Evolutionary conservation across 2,329 filamentous ascomycete species (phyloP).

Genomic region (Leptoxyphium fumago): DNA sequence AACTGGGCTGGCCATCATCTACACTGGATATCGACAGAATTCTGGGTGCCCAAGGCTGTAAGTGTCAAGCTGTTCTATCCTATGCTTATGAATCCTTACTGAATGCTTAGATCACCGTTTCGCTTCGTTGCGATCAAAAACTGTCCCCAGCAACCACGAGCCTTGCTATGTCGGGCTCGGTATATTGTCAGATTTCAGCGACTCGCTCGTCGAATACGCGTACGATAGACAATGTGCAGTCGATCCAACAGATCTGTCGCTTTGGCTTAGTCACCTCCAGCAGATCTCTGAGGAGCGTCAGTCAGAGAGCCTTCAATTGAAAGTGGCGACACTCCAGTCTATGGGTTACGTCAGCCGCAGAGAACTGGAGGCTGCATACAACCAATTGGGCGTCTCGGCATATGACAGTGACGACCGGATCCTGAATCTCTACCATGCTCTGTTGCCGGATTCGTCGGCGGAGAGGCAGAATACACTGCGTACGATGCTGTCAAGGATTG

Average conservation of each 20-base stretch:
- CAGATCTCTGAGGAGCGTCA: conserved; percentile 41
- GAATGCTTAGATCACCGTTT: conserved; percentile 1
- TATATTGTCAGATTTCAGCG: conserved; percentile 45
- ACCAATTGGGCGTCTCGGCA: conserved; percentile 40
- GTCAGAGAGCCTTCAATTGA: conserved; percentile 42
- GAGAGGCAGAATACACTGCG: conserved; percentile 41
- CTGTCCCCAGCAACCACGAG: neutral
- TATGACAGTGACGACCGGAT: conserved; percentile 43
- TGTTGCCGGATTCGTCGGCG: conserved; percentile 39
- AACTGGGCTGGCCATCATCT: conserved; percentile 16
- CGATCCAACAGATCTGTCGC: conserved; percentile 39
- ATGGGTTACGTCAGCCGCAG: conserved; percentile 42
- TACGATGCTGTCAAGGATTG: conserved; percentile 44
- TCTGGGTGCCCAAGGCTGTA: conserved; percentile 20
- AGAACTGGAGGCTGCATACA: conserved; percentile 44
- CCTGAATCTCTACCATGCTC: conserved; percentile 45
- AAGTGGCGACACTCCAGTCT: conserved; percentile 43
- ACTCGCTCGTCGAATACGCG: conserved; percentile 45
- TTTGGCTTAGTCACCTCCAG: conserved; percentile 53
- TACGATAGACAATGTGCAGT: conserved; percentile 44
- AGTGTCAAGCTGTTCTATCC: conserved; percentile 1
- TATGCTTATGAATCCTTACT: conserved; percentile 7
- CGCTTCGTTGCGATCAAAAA: conserved; percentile 2
- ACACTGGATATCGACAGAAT: conserved; percentile 20
- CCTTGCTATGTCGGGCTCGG: conserved; percentile 44